Base-by-base conservation (phyloP, 2,329 filamentous ascomycete genomes). In the Phialocephala sp. region DNA sequence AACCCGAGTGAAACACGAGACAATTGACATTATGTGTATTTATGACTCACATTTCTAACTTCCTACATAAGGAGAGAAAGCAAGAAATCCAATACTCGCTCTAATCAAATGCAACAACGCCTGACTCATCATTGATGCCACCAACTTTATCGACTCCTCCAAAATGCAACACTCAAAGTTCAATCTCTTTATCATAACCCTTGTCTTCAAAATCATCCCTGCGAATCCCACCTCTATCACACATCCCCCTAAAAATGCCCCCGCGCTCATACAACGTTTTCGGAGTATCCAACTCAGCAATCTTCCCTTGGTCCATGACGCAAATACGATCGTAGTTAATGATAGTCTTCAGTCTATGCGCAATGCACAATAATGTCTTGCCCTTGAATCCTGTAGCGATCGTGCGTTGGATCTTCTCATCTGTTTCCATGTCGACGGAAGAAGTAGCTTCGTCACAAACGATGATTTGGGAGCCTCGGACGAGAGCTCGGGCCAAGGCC, bases 381-480 rank as follows among this genome's bases (percentile, higher is more conserved):
- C 93, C 94, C 62, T 86, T 84, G 82, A 98, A 98, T 0, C 89
- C 94, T 0, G 86, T 84, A 0, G 92, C 90, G 78, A 98, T 97
- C 3, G 94, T 97, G 63, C 83, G 82, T 79, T 98, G 94, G 76
- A 98, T 97, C 84, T 95, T 96, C 79, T 93, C 90, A 76, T 99
- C 95, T 2, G 94, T 98, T 76, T 97, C 94, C 83, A 97, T 95
- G 78, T 98, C 94, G 8, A 98, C 94, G 0, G 88, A 91, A 1
- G 90, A 93, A 0, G 95, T 99, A 0, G 95, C 95, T 79, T 99
- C 95, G 81, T 99, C 95, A 78, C 94, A 97, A 59, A 99, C 90
- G 72, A 98, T 97, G 79, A 98, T 97, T 72, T 91, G 92, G 0
- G 90, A 91, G 52, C 90, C 88, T 43, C 94, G 89, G 4, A 98